Percentiles rank a stretch among this genome's conserved stretches.
Conservation (phyloP, 2,329 filamentous ascomycete genomes). For the Diaporthe destruens region DNA sequence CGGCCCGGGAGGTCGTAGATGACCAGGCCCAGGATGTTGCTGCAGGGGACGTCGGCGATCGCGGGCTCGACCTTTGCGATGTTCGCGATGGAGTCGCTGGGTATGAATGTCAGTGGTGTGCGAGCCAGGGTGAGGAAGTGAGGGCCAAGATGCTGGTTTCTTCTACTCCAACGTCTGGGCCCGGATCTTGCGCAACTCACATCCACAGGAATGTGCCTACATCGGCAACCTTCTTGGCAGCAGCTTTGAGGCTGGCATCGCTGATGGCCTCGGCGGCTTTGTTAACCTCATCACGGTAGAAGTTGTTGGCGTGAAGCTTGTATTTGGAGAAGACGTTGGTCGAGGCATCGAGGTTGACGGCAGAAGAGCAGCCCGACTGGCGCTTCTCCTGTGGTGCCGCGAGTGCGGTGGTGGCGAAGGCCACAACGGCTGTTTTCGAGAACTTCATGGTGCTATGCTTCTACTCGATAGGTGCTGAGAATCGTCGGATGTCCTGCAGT, state of each 20-base stretch:
- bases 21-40: conserved; percentile 61
- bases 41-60: conserved; percentile 53
- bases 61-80: conserved; percentile 54
- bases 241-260: conserved; percentile 48
- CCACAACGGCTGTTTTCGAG: conserved; percentile 51
- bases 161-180: not conserved
- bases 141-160: not conserved
- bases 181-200: conserved; percentile 44
- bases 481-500: not conserved
- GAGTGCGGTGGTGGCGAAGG: conserved; percentile 52
- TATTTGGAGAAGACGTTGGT: conserved; percentile 55
- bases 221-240: conserved; percentile 53
- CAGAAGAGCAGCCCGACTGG: conserved; percentile 51
- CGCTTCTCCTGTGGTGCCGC: conserved; percentile 50
- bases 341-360: conserved; percentile 54
- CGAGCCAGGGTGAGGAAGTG: not conserved
- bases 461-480: not conserved
- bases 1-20: conserved; percentile 74
- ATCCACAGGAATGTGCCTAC: conserved; percentile 57
- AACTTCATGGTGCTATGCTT: conserved; percentile 52
- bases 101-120: not conserved
- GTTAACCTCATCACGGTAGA: conserved; percentile 54
- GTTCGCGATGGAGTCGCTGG: conserved; percentile 54
- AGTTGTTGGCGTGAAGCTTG: conserved; percentile 56
- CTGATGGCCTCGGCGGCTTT: conserved; percentile 50